Evolutionary conservation across 768 basidiomycete genomes (phyloP).

Genomic region (Suillus variegatus): DNA sequence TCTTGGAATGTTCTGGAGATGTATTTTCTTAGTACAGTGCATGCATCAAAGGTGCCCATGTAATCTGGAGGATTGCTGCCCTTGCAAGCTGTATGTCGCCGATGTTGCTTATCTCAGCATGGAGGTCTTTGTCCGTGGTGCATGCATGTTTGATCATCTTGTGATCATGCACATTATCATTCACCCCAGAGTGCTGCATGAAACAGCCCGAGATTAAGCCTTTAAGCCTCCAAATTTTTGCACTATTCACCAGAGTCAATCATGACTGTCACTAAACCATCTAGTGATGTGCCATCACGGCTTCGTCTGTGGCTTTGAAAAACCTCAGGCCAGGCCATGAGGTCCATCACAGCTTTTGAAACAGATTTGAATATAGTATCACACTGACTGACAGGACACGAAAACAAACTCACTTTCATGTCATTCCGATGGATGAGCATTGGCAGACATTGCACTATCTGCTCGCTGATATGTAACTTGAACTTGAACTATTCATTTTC

Average conservation of each 20-base stretch:
- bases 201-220: neutral
- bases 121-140: neutral
- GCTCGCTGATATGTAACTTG: too few relatives aligned
- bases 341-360: constrained; percentile 57
- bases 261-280: constrained; percentile 3
- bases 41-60: neutral
- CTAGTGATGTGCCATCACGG: constrained; percentile 29
- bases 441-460: too few relatives aligned
- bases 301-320: too few relatives aligned
- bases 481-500: too few relatives aligned
- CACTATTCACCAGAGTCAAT: constrained; percentile 17
- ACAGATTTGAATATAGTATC: constrained; percentile 53
- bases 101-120: constrained; percentile 3
- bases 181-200: neutral
- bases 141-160: neutral
- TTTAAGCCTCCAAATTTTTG: constrained; percentile 1
- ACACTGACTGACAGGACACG: too few relatives aligned
- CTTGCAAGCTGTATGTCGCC: neutral
- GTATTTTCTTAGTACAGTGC: neutral
- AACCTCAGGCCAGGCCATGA: constrained; percentile 72
- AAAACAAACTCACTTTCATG: too few relatives aligned
- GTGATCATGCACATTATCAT: neutral
- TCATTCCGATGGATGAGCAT: too few relatives aligned
- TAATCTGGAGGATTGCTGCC: neutral
- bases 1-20: neutral